These are phyloP conservation scores for Cladophialophora exuberans DNA, from an alignment of 2,329 filamentous ascomycete genomes.

Conservation along the genomic window DNA sequence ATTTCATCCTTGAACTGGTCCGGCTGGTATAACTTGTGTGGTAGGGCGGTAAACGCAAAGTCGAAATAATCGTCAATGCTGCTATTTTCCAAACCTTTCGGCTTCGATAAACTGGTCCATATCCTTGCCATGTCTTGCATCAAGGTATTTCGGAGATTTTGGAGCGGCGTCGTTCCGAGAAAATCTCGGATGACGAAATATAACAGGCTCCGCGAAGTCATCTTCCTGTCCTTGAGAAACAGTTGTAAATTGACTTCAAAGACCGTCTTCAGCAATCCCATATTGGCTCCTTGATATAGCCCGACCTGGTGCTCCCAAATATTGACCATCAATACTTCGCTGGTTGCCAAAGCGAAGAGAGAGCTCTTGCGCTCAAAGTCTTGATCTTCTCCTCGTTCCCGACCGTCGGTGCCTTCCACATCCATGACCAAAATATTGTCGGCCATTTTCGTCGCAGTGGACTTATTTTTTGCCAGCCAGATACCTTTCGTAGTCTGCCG, in stretches of 20 bases:
- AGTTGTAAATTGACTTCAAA: constrained; percentile 98
- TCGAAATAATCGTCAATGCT: constrained; percentile 97
- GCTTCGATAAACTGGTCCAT: constrained; percentile 92
- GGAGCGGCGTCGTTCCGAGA: constrained; percentile 85
- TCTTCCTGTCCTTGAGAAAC: constrained; percentile 94
- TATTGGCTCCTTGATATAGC: constrained; percentile 96
- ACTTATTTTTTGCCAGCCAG: constrained; percentile 98
- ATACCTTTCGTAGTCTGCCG: constrained; percentile 99
- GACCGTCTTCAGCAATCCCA: constrained; percentile 97
- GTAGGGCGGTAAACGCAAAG: constrained; percentile 92
- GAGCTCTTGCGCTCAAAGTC: constrained; percentile 99
- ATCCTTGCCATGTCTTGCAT: constrained; percentile 89
- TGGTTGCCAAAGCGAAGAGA: constrained; percentile 93
- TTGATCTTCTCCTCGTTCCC: constrained; percentile 95
- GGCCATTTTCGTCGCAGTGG: constrained; percentile 65
- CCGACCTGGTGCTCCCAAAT: constrained; percentile 99
- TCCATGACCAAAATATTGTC: constrained; percentile 99
- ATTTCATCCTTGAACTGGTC: constrained; percentile 87
- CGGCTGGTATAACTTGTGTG: constrained; percentile 94
- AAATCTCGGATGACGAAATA: constrained; percentile 99
- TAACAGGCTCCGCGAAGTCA: constrained; percentile 81
- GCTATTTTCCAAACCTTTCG: constrained; percentile 81
- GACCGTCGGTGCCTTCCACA: constrained; percentile 94
- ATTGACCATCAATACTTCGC: constrained; percentile 96
- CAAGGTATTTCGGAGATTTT: constrained; percentile 86